Conservation (phyloP, 352 stramenopile genomes). For the Phytophthora citrophthora region DNA sequence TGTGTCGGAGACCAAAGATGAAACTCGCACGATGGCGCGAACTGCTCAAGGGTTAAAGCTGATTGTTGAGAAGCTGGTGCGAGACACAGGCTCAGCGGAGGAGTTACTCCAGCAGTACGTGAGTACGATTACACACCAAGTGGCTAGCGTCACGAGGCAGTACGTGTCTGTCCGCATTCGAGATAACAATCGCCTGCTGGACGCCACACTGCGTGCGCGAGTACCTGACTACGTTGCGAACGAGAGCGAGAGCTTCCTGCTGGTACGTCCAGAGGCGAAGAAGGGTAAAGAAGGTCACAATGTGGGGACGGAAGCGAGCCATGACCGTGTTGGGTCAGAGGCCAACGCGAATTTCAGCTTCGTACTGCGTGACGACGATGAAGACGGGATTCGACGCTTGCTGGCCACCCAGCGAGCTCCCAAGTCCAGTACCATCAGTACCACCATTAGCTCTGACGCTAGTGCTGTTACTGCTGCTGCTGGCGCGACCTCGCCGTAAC, state of each 20-base stretch:
- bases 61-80: slow-evolving; percentile 81
- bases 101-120: slow-evolving; percentile 84
- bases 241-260: slow-evolving; percentile 71
- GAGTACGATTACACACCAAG: slow-evolving; percentile 85
- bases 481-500: slow-evolving; percentile 14
- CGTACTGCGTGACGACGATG: slow-evolving; percentile 50
- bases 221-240: slow-evolving; percentile 73
- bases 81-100: slow-evolving; percentile 70
- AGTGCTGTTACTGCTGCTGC: slow-evolving; percentile 43
- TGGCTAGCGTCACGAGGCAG: slow-evolving; percentile 80
- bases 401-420: slow-evolving; percentile 20
- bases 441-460: slow-evolving; percentile 37
- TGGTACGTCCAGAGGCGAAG: slow-evolving; percentile 65
- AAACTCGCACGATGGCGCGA: slow-evolving; percentile 51
- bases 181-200: slow-evolving; percentile 83
- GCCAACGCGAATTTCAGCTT: slow-evolving; percentile 29
- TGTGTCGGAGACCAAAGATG: slow-evolving; percentile 47
- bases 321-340: slow-evolving; percentile 6
- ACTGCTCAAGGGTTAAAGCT: slow-evolving; percentile 70
- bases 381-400: slow-evolving; percentile 41
- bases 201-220: slow-evolving; percentile 73
- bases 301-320: slow-evolving; percentile 16
- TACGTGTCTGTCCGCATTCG: slow-evolving; percentile 83
- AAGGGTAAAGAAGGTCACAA: slow-evolving; percentile 20
- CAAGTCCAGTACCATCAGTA: slow-evolving; percentile 23